Evolutionary conservation across 1,139 yeast genomes (phyloP).

Genomic region (Suhomyces bolitotheri): DNA sequence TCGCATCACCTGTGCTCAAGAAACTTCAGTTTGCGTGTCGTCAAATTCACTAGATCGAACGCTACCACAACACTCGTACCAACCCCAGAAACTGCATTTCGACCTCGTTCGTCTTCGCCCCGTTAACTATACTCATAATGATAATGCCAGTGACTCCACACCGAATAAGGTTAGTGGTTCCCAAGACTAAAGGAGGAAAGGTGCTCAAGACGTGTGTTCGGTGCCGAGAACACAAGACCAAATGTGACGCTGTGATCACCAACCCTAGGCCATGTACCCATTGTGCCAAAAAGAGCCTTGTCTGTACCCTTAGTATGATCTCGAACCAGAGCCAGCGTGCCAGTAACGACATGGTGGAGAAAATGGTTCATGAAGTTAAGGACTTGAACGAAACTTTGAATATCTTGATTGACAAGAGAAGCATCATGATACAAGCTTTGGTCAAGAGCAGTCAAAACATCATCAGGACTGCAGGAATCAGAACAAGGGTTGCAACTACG

Average conservation of each 20-base stretch:
- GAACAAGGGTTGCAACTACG: slow-evolving; percentile 6
- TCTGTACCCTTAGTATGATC: slow-evolving; percentile 50
- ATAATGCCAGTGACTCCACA: slow-evolving; percentile 25
- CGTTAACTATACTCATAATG: too few species aligned
- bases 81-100: too few species aligned
- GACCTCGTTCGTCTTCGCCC: too few species aligned
- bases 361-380: slow-evolving; percentile 32
- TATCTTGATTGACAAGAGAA: slow-evolving; percentile 26
- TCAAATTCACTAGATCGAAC: too few species aligned
- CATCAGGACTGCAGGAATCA: slow-evolving; percentile 9
- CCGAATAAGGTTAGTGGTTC: slow-evolving; percentile 25
- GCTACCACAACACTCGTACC: too few species aligned
- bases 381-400: slow-evolving; percentile 30
- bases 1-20: too few species aligned
- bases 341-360: slow-evolving; percentile 31
- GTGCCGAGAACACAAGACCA: slow-evolving; percentile 65
- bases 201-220: slow-evolving; percentile 59
- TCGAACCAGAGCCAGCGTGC: slow-evolving; percentile 30
- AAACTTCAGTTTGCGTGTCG: too few species aligned
- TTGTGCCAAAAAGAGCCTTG: slow-evolving; percentile 51
- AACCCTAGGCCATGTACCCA: slow-evolving; percentile 59
- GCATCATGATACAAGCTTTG: slow-evolving; percentile 26
- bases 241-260: slow-evolving; percentile 56
- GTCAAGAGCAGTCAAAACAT: slow-evolving; percentile 20
- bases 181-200: slow-evolving; percentile 19